Base-by-base conservation (phyloP, 2,329 filamentous ascomycete genomes). In the Arthrocladium fulminans region DNA sequence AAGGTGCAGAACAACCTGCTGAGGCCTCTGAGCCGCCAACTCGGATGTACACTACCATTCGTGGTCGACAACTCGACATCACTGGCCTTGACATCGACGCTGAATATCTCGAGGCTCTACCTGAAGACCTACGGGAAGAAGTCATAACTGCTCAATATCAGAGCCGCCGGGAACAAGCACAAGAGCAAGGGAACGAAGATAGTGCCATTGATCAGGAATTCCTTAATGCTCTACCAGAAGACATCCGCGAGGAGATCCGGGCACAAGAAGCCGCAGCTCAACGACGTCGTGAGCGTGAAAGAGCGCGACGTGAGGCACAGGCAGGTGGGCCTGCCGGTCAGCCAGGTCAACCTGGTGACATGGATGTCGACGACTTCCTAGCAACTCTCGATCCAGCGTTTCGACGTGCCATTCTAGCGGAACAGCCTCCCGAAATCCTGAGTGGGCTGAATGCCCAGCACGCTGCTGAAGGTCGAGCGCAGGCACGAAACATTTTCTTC, bases 91-190 rank as follows among this genome's bases (percentile, higher is more conserved):
- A 90, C 42, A 97, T 98, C 58, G 92, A 98, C 62, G 79, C 85
- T 13, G 89, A 94, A 49, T 98, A 96, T 66, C 79, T 98, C 5
- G 87, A 92, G 51, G 94, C 90, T n/a, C 72, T 98, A n/a, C 92
- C 92, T 0, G 92, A 98, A 59, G 94, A 98, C 52, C 82, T 97
- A 62, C 79, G 92, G 39, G 90, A 97, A 65, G 92, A 98, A 63
- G 92, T 98, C 42, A 86, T 98, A 55, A 88, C 94, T 64, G 83
- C 89, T 53, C 88, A 94, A 51, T 79, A 95, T 54, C 88, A 86
- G 45, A 82, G 87, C 55, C 80, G 90, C 56, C 81, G 90, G 54
- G 84, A 84, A 6, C 81, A 92, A 64, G 86, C 87, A 67, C 83
- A 63, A 19, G 86, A 89, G 51, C 82, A 88, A 59, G 34, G 27